Percentiles rank a stretch among this genome's conserved stretches.
Conservation (phyloP, 371 early-diverging fungal species). For the Saksenaea oblongispora region DNA sequence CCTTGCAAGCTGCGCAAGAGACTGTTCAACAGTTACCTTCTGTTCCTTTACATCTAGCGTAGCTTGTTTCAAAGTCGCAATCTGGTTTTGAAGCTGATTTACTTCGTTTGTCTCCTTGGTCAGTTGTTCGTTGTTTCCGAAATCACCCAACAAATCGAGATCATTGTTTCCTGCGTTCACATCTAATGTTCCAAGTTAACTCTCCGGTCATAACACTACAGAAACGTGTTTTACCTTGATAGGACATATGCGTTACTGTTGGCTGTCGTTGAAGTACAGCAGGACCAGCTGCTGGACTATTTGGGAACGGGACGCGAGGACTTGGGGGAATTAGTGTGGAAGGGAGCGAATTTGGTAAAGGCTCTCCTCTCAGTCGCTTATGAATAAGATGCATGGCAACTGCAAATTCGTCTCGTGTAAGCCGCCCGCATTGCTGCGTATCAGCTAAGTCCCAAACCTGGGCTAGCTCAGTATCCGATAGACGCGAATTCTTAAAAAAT, state of each 20-base stretch:
- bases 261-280: conserved; percentile 6
- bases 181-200: not conserved
- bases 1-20: conserved; percentile 20
- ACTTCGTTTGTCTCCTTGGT: conserved; percentile 39
- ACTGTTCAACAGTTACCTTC: conserved; percentile 18
- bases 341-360: conserved; percentile 73
- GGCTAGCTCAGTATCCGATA: conserved; percentile 72
- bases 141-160: conserved; percentile 47
- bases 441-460: conserved; percentile 87
- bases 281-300: conserved; percentile 14
- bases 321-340: conserved; percentile 41
- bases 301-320: not conserved
- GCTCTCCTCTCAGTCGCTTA: conserved; percentile 70
- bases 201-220: not conserved
- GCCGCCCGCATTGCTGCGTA: conserved; percentile 71
- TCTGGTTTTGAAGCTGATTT: conserved; percentile 45
- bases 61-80: conserved; percentile 22
- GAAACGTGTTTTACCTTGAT: not conserved
- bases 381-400: conserved; percentile 94
- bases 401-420: conserved; percentile 87
- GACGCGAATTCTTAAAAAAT: conserved; percentile 83
- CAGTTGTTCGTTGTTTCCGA: conserved; percentile 38
- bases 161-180: conserved; percentile 13
- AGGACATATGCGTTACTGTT: not conserved
- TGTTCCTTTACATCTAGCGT: conserved; percentile 25